Conservation (phyloP, 2,329 filamentous ascomycete species). For the Cladosporium sp. region DNA sequence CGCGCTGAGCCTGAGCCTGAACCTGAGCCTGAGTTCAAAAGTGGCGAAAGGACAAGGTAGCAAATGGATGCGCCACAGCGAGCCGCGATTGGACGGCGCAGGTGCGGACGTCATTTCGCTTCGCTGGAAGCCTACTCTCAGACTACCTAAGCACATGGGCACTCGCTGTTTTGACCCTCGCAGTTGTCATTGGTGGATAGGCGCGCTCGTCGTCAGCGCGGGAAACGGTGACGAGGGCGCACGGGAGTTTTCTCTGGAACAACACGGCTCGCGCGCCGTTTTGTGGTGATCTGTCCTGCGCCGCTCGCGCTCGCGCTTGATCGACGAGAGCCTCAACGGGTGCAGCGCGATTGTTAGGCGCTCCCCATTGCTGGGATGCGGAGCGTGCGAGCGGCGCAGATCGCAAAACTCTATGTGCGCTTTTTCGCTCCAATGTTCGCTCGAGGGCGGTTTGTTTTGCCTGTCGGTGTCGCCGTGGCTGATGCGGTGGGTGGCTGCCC, state of each 20-base stretch:
- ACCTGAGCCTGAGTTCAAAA: not conserved
- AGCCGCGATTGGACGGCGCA: constrained; percentile 6
- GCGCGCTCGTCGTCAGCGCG: no score
- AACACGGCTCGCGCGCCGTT: no score
- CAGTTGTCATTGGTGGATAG: no score
- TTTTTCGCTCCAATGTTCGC: no score
- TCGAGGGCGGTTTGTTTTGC: not conserved
- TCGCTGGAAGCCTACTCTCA: not conserved
- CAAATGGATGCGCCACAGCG: no score
- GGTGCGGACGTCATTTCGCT: constrained; percentile 7
- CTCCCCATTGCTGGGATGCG: not conserved
- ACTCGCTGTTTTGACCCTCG: not conserved
- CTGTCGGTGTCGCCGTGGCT: constrained; percentile 3
- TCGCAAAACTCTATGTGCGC: constrained; percentile 8
- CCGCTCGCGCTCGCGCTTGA: not conserved
- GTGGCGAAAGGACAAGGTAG: no score
- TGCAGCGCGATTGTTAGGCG: not conserved
- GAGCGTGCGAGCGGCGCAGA: constrained; percentile 2
- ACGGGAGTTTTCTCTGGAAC: no score
- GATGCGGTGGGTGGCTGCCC: not conserved
- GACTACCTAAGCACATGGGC: not conserved
- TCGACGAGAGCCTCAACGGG: not conserved
- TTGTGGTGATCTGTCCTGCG: no score
- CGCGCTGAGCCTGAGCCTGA: not conserved
- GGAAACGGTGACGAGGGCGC: no score